Conservation (phyloP, 176 grass and related monocot species). For the Oryza officinalis region DNA sequence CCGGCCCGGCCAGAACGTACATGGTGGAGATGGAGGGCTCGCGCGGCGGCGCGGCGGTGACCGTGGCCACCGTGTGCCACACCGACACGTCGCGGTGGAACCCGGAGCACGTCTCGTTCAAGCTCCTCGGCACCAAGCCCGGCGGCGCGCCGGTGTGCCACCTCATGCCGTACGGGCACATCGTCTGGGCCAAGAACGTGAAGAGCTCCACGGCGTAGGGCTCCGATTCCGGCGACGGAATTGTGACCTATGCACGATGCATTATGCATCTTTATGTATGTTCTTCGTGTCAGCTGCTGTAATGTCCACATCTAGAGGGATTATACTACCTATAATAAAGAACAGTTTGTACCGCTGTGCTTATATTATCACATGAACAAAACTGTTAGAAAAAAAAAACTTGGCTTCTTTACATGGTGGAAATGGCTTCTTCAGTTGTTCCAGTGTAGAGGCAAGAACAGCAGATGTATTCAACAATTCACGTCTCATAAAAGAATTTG, state of each 20-base stretch:
- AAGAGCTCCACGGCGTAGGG: constrained; percentile 20
- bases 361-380: not conserved
- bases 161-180: constrained; percentile 58
- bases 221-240: not conserved
- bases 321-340: constrained; percentile 28
- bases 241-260: not conserved
- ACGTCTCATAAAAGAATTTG: not conserved
- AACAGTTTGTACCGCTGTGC: not conserved
- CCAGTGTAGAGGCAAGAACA: not conserved
- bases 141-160: constrained; percentile 47
- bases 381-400: not conserved
- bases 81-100: constrained; percentile 50
- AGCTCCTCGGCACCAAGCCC: constrained; percentile 51
- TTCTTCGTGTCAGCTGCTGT: constrained; percentile 10
- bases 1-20: constrained; percentile 50
- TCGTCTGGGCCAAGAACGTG: constrained; percentile 46
- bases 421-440: not conserved
- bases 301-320: not conserved
- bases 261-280: not conserved
- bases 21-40: constrained; percentile 43
- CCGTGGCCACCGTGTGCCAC: constrained; percentile 50
- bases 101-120: constrained; percentile 57
- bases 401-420: not conserved
- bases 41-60: not conserved
- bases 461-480: not conserved